These are phyloP conservation scores for Calocera cornea DNA, from an alignment of 768 basidiomycete genomes.

Conservation along the genomic window DNA sequence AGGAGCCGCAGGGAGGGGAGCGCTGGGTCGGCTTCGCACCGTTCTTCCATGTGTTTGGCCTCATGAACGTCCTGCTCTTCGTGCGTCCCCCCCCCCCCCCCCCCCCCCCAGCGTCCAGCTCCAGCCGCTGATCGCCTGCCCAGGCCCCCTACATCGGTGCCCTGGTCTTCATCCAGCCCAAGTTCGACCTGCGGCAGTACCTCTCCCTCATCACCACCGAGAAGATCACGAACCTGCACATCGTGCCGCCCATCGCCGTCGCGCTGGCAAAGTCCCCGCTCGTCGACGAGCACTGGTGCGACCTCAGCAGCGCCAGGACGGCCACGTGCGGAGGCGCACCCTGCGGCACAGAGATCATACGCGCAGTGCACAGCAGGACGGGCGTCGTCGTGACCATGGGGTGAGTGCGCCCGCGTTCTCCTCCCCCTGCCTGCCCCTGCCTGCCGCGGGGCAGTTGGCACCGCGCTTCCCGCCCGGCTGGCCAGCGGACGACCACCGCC, in stretches of 20 bases:
- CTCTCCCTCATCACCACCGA: conserved; percentile 16
- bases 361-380: conserved; percentile 16
- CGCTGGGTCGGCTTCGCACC: conserved; percentile 18
- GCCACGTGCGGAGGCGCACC: conserved; percentile 20
- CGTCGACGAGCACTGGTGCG: conserved; percentile 11
- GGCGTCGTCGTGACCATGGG: conserved; percentile 19
- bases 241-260: conserved; percentile 22
- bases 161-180: conserved; percentile 15
- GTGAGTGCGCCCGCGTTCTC: background rate
- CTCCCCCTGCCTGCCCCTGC: background rate
- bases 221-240: conserved; percentile 20
- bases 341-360: conserved; percentile 15
- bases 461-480: too few relatives aligned
- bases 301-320: conserved; percentile 17
- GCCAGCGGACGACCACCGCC: too few relatives aligned
- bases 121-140: background rate
- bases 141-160: conserved; percentile 15
- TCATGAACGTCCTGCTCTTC: conserved; percentile 16
- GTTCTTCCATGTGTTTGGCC: conserved; percentile 17
- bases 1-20: conserved; percentile 2
- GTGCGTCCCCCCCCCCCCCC: background rate
- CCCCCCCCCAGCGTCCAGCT: background rate
- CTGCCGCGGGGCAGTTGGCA: background rate
- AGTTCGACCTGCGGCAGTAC: conserved; percentile 20
- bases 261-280: conserved; percentile 19